Conservation (phyloP, 2,329 filamentous ascomycete genomes). For the Xylariales sp. region DNA sequence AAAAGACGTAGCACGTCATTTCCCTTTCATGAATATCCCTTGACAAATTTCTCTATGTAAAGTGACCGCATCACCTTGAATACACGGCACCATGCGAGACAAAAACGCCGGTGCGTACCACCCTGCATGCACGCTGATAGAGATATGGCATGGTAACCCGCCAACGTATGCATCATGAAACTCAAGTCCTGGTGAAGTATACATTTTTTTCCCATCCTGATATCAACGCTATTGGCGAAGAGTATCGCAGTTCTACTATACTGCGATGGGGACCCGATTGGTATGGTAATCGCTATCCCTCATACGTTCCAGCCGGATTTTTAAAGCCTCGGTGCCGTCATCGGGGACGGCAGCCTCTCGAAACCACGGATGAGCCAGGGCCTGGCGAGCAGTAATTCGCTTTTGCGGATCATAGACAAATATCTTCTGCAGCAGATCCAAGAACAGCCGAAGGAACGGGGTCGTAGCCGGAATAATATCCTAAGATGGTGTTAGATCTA, state of each 20-base stretch:
- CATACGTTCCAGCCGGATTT: conserved; percentile 68
- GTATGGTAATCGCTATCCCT: conserved; percentile 55
- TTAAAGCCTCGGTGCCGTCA: conserved; percentile 75
- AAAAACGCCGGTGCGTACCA: conserved; percentile 41
- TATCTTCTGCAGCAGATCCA: conserved; percentile 73
- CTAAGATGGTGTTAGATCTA: conserved; percentile 54
- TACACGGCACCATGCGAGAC: conserved; percentile 45
- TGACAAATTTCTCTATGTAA: conserved; percentile 46
- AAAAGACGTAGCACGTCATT: conserved; percentile 43
- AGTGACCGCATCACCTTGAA: conserved; percentile 44
- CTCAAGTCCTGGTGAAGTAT: conserved; percentile 37
- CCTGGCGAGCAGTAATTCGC: conserved; percentile 74
- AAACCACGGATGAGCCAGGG: conserved; percentile 76
- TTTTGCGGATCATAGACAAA: conserved; percentile 75
- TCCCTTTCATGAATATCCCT: conserved; percentile 41
- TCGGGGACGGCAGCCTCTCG: conserved; percentile 71
- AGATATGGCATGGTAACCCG: conserved; percentile 37
- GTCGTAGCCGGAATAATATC: conserved; percentile 72
- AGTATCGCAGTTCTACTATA: conserved; percentile 38
- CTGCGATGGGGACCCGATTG: conserved; percentile 40
- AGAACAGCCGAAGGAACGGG: conserved; percentile 70
- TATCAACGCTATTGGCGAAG: conserved; percentile 37
- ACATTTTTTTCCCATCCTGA: conserved; percentile 46
- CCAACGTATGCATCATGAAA: conserved; percentile 45
- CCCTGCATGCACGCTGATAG: conserved; percentile 38